Base-by-base conservation (phyloP, 805 yeast species). In the Starmerella cellae region DNA sequence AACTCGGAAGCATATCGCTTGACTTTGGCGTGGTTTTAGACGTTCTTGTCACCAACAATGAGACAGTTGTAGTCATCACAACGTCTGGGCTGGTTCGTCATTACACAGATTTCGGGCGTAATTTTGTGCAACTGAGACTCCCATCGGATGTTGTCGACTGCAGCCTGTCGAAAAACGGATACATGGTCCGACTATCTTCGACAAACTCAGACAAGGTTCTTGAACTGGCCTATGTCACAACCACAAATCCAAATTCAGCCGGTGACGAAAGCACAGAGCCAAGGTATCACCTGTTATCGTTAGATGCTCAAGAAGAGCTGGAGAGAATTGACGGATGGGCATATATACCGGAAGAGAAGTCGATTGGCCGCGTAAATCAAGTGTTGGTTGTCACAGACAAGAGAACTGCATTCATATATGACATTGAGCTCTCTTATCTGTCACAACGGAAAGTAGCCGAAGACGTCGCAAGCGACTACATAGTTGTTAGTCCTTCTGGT, bases 91-190 rank as follows among this genome's bases (percentile, higher is more conserved):
- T 60, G 23, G 71, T 68, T 20, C 63, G 93, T 22, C 61, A 68
- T 22, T 82, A 80, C 58, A 60, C 66, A 33, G 85, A 81, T 52
- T 74, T 79, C 48, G 72, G 73, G 18, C 81, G 82, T 3, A 77
- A 73, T 35, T 82, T 81, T 56, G 66, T 67, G 37, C 56, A 51
- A 21, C 9, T 47, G 17, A 35, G 41, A 8, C 28, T 46, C 2
- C 44, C 42, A 2, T 30, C 26, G 5, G 42, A 32, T 1, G 22
- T 41, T 16, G 28, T 17, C 6, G 4, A 8, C 19, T 33, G 36
- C 26, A 13, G 19, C 17, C 5, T 20, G 17, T 20, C 26, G 5
- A 10, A 10, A 5, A 9, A 5, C 4, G 36, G 36, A 5, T 33
- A 33, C 26, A 31, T 31, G 20, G 35, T 22, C 11, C 9, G 17